phyloP scores from a whole-genome alignment of 345 rosid species.

The Moringa oleifera region DNA sequence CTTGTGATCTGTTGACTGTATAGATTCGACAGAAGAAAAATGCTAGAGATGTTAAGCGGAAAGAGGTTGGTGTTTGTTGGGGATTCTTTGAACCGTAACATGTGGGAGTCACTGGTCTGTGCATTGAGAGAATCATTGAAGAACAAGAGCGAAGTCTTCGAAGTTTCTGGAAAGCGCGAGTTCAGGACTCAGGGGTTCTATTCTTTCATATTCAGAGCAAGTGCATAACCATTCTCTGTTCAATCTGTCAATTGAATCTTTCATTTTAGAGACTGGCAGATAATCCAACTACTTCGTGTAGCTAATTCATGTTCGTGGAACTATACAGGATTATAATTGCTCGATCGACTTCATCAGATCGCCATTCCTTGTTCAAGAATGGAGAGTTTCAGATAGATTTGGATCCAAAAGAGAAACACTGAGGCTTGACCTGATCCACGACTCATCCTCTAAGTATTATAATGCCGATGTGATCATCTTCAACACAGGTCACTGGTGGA shows the following conservation, averaged over 20 bases:
- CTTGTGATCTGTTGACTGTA: constrained; percentile 1
- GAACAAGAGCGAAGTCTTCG: constrained; percentile 42
- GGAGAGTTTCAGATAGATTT: constrained; percentile 22
- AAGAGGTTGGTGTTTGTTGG: constrained; percentile 66
- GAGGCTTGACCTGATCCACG: constrained; percentile 49
- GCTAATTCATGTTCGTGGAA: too few relatives aligned
- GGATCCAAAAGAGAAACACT: constrained; percentile 37
- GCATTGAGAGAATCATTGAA: constrained; percentile 47
- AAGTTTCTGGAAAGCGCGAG: constrained; percentile 34
- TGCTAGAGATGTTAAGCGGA: constrained; percentile 53
- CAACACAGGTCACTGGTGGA: constrained; percentile 81
- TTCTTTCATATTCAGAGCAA: constrained; percentile 47
- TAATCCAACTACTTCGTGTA: too few relatives aligned
- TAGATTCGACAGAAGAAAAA: constrained; percentile 56
- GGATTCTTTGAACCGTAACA: constrained; percentile 63
- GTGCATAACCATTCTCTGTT: too few relatives aligned
- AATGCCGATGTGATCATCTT: constrained; percentile 58
- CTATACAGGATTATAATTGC: constrained; percentile 34
- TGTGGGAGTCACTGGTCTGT: constrained; percentile 77
- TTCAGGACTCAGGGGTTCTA: constrained; percentile 46
- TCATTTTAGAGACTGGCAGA: too few relatives aligned
- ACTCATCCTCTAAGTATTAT: constrained; percentile 22
- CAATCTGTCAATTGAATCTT: constrained; percentile 2
- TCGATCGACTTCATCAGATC: constrained; percentile 54
- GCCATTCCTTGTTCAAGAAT: constrained; percentile 61